Evolutionary conservation across 805 yeast genomes (phyloP).

Genomic region (Priceomyces medius): DNA sequence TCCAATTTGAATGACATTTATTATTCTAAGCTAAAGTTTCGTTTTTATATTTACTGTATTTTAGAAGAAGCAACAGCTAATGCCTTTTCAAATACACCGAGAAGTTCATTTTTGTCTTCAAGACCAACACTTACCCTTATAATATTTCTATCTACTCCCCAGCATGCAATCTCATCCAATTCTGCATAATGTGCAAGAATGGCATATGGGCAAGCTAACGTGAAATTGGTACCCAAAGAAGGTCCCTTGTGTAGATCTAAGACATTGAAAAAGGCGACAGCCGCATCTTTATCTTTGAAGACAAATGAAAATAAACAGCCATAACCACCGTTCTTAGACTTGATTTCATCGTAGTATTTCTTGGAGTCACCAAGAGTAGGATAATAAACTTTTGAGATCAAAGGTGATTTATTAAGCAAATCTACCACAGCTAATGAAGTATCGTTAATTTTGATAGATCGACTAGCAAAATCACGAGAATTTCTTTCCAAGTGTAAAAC

Average conservation of each 20-base stretch:
- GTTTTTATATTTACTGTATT: neutral
- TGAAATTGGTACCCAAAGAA: slow-evolving; percentile 84
- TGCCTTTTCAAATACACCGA: slow-evolving; percentile 50
- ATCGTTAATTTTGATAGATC: slow-evolving; percentile 57
- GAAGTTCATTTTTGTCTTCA: slow-evolving; percentile 64
- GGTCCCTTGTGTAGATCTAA: slow-evolving; percentile 81
- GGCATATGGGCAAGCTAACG: slow-evolving; percentile 87
- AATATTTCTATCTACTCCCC: slow-evolving; percentile 79
- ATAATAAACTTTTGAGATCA: slow-evolving; percentile 67
- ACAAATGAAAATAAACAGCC: slow-evolving; percentile 82
- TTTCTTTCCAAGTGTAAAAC: slow-evolving; percentile 89
- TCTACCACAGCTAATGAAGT: slow-evolving; percentile 57
- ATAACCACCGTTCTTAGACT: slow-evolving; percentile 74
- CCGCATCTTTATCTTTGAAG: slow-evolving; percentile 62
- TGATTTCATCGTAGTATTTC: slow-evolving; percentile 67
- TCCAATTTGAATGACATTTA: slow-evolving; percentile 18
- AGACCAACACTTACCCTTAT: slow-evolving; percentile 84
- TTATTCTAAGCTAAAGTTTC: no score
- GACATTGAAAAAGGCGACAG: slow-evolving; percentile 71
- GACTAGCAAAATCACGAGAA: slow-evolving; percentile 77
- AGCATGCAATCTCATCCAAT: slow-evolving; percentile 71
- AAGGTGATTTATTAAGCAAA: slow-evolving; percentile 47
- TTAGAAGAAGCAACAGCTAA: slow-evolving; percentile 31
- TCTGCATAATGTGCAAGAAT: slow-evolving; percentile 83
- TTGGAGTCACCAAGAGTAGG: slow-evolving; percentile 61